phyloP scores from a whole-genome alignment of 2,329 filamentous ascomycete species.

The Fonsecaea pedrosoi region DNA sequence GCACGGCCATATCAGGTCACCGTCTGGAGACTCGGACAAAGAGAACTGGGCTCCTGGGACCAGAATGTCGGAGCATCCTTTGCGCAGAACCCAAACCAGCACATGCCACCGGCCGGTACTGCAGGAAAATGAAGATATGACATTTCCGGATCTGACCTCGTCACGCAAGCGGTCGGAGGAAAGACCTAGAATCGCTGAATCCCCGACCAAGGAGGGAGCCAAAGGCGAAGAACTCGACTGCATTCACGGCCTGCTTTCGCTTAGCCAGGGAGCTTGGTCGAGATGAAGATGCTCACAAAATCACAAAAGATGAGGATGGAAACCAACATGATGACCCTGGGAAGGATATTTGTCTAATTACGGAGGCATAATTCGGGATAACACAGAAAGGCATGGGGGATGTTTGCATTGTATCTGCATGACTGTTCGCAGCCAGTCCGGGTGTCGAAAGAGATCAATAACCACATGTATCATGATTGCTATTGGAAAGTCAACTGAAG shows the following conservation, averaged over 20 bases:
- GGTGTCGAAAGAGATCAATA: conserved; percentile 4
- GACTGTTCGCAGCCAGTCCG: conserved; percentile 19
- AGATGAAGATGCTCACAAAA: conserved; percentile 48
- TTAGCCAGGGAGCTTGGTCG: conserved; percentile 92
- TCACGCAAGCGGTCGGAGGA: conserved; percentile 16
- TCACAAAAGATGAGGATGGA: not conserved
- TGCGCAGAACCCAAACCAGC: conserved; percentile 56
- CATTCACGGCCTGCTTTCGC: conserved; percentile 82
- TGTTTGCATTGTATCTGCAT: conserved; percentile 5
- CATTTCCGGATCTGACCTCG: conserved; percentile 29
- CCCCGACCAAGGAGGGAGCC: conserved; percentile 51
- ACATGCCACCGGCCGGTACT: conserved; percentile 51
- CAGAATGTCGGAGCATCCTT: conserved; percentile 56
- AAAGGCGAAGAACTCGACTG: conserved; percentile 85
- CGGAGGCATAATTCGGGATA: not conserved
- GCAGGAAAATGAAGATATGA: conserved; percentile 51
- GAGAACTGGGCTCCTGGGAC: conserved; percentile 78
- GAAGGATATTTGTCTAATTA: conserved; percentile 8
- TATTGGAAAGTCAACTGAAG: conserved; percentile 16
- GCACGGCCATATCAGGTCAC: conserved; percentile 51
- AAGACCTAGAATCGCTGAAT: not conserved
- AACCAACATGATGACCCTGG: not conserved
- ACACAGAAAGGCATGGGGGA: not conserved
- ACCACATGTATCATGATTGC: conserved; percentile 11
- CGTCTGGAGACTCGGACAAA: conserved; percentile 84